Percentiles rank a stretch among this genome's conserved stretches.
Evolutionary conservation across 1,284 basidiomycete species (phyloP).

Genomic region (Xanthoconium separans): DNA sequence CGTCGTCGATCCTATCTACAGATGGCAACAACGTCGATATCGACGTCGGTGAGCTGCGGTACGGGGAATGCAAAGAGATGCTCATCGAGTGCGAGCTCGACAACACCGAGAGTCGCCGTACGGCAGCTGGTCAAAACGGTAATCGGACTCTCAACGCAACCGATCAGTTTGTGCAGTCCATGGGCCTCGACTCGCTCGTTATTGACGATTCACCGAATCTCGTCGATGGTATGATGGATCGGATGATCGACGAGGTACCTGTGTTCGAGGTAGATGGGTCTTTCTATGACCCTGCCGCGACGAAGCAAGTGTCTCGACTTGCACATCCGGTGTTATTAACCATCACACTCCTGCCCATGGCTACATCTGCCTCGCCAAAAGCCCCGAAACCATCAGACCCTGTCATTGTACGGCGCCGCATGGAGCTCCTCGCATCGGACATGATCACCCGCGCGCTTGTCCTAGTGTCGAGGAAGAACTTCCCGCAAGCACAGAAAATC

Average conservation of each 20-base stretch:
- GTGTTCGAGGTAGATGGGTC: conserved; percentile 90
- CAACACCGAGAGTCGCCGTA: conserved; percentile 57
- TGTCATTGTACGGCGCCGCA: conserved; percentile 84
- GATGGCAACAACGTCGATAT: conserved; percentile 94
- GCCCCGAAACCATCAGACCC: conserved; percentile 68
- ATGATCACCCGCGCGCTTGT: conserved; percentile 94
- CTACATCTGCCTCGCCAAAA: conserved; percentile 40
- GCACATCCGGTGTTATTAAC: conserved; percentile 88
- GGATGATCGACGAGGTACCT: conserved; percentile 91
- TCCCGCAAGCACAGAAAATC: conserved; percentile 82
- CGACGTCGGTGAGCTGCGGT: conserved; percentile 89
- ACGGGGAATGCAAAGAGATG: conserved; percentile 92
- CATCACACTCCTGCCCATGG: conserved; percentile 74
- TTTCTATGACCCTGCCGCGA: conserved; percentile 85
- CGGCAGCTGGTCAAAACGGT: conserved; percentile 20
- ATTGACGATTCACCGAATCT: conserved; percentile 73
- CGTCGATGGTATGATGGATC: conserved; percentile 82
- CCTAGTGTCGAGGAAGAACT: conserved; percentile 85
- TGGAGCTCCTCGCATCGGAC: conserved; percentile 91
- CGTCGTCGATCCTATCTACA: conserved; percentile 77
- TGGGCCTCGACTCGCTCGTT: conserved; percentile 72
- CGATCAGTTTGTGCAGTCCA: conserved; percentile 76
- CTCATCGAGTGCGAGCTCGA: conserved; percentile 91
- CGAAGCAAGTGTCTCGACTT: conserved; percentile 79
- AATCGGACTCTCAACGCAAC: conserved; percentile 61